A percentile compares a stretch with the other conserved stretches of the same genome.
phyloP scores from a whole-genome alignment of 768 basidiomycete species.

The Collybia sp. region DNA sequence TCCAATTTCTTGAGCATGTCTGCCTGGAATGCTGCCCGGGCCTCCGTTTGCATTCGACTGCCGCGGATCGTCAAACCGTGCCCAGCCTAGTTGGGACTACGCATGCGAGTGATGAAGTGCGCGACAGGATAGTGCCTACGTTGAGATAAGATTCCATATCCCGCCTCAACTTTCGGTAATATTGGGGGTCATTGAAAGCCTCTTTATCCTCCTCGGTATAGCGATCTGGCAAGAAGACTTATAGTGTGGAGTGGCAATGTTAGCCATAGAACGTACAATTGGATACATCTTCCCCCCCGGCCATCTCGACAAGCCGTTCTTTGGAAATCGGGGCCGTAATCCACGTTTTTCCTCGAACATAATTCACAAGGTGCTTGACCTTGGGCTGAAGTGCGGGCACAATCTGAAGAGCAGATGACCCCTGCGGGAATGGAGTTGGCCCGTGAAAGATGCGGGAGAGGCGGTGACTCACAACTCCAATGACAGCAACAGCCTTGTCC shows the following conservation, averaged over 20 bases:
- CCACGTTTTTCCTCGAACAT: slow-evolving; percentile 28
- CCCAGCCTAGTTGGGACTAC: no score
- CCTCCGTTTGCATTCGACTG: slow-evolving; percentile 22
- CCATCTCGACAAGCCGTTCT: slow-evolving; percentile 32
- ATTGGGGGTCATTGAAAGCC: slow-evolving; percentile 39
- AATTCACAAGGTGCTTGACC: slow-evolving; percentile 29
- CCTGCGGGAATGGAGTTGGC: slow-evolving; percentile 2
- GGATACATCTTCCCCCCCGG: slow-evolving; percentile 36
- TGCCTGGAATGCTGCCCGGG: slow-evolving; percentile 16
- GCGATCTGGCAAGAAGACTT: slow-evolving; percentile 23
- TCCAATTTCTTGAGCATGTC: slow-evolving; percentile 38
- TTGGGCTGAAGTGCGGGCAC: slow-evolving; percentile 26
- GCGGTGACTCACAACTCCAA: slow-evolving; percentile 27
- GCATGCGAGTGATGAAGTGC: no score
- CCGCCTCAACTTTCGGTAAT: slow-evolving; percentile 44
- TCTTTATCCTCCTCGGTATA: slow-evolving; percentile 52
- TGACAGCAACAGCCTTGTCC: slow-evolving; percentile 31
- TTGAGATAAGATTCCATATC: slow-evolving; percentile 46
- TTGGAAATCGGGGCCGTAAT: slow-evolving; percentile 27
- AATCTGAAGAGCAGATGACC: slow-evolving; percentile 28
- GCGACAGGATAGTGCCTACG: slow-evolving; percentile 33
- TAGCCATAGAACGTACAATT: slow-evolving; percentile 27
- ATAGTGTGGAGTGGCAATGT: no score
- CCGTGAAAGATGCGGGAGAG: not conserved
- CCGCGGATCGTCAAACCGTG: no score